Percentiles rank a stretch among this genome's conserved stretches.
Evolutionary conservation across 1,284 basidiomycete genomes (phyloP).

Genomic region (Ganoderma resinaceum): DNA sequence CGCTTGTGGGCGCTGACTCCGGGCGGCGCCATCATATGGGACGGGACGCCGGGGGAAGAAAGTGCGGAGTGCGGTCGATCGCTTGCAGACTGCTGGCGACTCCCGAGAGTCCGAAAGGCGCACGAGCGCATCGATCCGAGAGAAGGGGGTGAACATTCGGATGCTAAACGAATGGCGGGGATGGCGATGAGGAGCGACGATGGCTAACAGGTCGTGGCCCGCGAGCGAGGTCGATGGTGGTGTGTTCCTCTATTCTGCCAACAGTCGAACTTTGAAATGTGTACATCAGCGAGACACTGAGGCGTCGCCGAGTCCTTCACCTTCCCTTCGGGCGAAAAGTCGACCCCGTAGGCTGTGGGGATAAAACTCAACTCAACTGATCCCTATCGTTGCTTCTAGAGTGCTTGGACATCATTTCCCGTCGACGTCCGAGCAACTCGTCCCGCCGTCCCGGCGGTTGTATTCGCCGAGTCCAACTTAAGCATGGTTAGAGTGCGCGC

Average conservation of each 20-base stretch:
- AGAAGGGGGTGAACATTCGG: neutral
- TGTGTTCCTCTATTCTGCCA: neutral
- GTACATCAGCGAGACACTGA: neutral
- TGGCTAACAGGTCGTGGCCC: neutral
- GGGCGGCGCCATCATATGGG: neutral
- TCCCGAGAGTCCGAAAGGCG: neutral
- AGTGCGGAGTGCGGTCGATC: neutral
- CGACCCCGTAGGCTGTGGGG: neutral
- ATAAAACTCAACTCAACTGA: neutral
- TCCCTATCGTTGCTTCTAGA: neutral
- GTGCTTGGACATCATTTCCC: neutral
- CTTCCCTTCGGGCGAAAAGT: neutral
- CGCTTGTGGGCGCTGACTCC: neutral
- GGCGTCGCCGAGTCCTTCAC: neutral
- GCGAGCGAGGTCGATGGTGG: neutral
- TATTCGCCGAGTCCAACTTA: neutral
- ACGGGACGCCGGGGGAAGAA: neutral
- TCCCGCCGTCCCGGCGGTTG: neutral
- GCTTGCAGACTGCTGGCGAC: neutral
- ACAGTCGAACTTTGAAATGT: neutral
- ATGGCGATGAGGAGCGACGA: neutral
- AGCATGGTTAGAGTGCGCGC: neutral
- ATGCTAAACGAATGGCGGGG: neutral
- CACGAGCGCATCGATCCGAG: neutral
- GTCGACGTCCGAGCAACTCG: neutral